Conservation (phyloP, 1,284 basidiomycete species). For the Marasmius tenuissimus region DNA sequence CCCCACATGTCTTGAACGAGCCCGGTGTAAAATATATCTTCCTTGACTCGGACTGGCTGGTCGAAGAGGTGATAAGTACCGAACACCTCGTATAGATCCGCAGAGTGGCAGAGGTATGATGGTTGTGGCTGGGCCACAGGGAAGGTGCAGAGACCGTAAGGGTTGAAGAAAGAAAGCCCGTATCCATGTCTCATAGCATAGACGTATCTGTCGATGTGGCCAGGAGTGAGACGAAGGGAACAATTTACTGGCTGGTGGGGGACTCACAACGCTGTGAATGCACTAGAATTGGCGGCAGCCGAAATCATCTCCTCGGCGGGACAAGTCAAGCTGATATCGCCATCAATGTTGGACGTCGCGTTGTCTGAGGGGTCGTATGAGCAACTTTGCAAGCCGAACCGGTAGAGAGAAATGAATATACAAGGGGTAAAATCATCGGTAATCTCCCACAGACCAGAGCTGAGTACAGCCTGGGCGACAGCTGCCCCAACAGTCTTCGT, state of each 20-base stretch:
- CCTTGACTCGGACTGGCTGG: slow-evolving; percentile 4
- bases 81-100: slow-evolving; percentile 14
- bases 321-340: slow-evolving; percentile 7
- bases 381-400: background rate
- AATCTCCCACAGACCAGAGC: slow-evolving; percentile 18
- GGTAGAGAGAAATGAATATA: slow-evolving; percentile 1
- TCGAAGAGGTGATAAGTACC: slow-evolving; percentile 12
- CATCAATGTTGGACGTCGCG: background rate
- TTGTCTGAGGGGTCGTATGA: background rate
- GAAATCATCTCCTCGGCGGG: slow-evolving; percentile 10
- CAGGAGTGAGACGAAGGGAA: background rate
- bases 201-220: slow-evolving; percentile 1
- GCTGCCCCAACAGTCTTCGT: slow-evolving; percentile 3
- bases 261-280: slow-evolving; percentile 11
- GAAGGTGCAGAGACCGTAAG: slow-evolving; percentile 11
- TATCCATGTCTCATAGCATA: slow-evolving; percentile 12
- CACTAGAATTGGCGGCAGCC: slow-evolving; percentile 5
- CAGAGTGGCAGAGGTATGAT: slow-evolving; percentile 14
- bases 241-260: background rate
- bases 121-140: slow-evolving; percentile 13
- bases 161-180: slow-evolving; percentile 11
- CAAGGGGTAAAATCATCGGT: slow-evolving; percentile 15
- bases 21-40: slow-evolving; percentile 10
- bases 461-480: slow-evolving; percentile 8
- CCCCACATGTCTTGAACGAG: slow-evolving; percentile 36